phyloP scores from a whole-genome alignment of 169 alveolate genomes.

The Babesia bigemina region DNA sequence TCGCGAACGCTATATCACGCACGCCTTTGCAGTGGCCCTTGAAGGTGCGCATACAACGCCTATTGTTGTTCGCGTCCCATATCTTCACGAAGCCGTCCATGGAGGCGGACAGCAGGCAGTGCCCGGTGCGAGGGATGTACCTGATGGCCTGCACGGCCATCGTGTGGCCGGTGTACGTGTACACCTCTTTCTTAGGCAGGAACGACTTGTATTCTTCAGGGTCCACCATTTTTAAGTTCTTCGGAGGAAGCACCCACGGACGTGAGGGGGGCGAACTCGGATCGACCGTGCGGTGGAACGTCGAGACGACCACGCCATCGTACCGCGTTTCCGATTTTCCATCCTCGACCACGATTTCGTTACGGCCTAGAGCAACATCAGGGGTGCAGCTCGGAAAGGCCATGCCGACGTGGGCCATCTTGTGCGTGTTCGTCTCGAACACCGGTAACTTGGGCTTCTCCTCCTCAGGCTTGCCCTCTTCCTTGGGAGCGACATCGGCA shows the following conservation, averaged over 20 bases:
- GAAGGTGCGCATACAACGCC: conserved; percentile 91
- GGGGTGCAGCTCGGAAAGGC: conserved; percentile 50
- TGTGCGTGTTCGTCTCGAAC: conserved; percentile 27
- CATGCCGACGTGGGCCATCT: conserved; percentile 31
- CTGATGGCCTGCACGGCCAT: conserved; percentile 91
- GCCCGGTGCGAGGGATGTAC: conserved; percentile 94
- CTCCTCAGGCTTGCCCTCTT: background rate
- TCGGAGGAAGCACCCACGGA: conserved; percentile 49
- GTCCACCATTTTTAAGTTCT: conserved; percentile 24
- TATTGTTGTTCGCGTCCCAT: conserved; percentile 91
- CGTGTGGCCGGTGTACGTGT: conserved; percentile 91
- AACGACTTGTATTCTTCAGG: conserved; percentile 36
- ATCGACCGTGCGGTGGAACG: conserved; percentile 55
- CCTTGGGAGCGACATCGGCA: background rate
- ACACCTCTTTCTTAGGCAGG: conserved; percentile 91
- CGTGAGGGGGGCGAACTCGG: conserved; percentile 4
- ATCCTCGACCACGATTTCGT: conserved; percentile 49
- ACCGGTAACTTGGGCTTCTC: conserved; percentile 9
- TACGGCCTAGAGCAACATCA: conserved; percentile 27
- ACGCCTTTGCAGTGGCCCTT: conserved; percentile 95
- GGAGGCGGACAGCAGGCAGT: conserved; percentile 89
- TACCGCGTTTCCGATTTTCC: conserved; percentile 52
- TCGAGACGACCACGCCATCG: conserved; percentile 56
- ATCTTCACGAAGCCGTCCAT: conserved; percentile 92
- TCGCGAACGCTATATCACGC: conserved; percentile 89